Evolutionary conservation across 2,329 filamentous ascomycete species (phyloP), one percentile per base, ranked within the genome.

Genomic region (Exophiala phaeomuriformis): DNA sequence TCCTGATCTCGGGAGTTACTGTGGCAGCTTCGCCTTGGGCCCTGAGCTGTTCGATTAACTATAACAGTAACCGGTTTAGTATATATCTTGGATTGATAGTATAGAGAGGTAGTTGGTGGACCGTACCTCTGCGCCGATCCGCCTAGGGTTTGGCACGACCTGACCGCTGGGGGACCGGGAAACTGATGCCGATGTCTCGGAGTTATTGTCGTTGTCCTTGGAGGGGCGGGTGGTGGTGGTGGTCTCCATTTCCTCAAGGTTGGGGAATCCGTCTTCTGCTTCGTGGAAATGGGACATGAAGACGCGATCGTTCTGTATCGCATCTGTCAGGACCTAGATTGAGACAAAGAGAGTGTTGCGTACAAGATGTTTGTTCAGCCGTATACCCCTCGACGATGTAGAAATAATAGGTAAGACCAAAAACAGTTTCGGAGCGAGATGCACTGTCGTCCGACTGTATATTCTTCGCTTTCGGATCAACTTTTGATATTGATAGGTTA

Each of bases 261-360:
- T 86, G 3, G 83, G 77, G 57, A 90, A 85, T 0, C 85, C 88
- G 66, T 91, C 82, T 1, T 77, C 74, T 3, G 79, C 75, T 53
- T 84, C 79, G 64, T 97, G 90, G 72, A 84, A 88, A 68, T 97
- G 90, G 0, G 88, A 91, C 53, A 97, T 83, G 66, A 90, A 88
- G 61, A 97, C 85, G 59, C 87, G 82, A 55, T 97, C 89, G 63
- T 90, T 94, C 68, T 76, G 56, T 6, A 19, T 19, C 19, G 19
- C 19, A 51, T 19, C 29, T 3, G 30, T 63, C 46, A 64, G 52
- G 30, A 46, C 5, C 33, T 4, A 36, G 27, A 47, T 27, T n/a
- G n/a, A n/a, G n/a, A n/a, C n/a, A 36, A 27, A 1, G 27, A 47
- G 4, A 5, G 4, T n/a, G n/a, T 10, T 12, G 35, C 49, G 29